Evolutionary conservation across 2,329 filamentous ascomycete species (phyloP).

Genomic region (Fusarium gaditjirri): DNA sequence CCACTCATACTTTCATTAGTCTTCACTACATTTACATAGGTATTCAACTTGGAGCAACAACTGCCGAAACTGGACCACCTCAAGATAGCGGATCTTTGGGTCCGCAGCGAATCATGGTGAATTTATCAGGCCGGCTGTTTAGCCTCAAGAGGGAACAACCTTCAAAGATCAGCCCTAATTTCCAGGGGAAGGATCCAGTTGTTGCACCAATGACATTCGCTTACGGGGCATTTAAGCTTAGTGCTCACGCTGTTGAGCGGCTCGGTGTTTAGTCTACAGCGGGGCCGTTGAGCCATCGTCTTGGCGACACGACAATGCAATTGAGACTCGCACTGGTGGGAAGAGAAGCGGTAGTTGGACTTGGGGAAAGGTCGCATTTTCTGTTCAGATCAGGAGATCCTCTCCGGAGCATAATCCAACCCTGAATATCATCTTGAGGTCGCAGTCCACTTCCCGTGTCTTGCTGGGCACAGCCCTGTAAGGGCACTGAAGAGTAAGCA

Average conservation of each 20-base stretch:
- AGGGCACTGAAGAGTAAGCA: not conserved
- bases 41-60: not conserved
- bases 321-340: not conserved
- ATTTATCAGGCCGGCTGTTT: not conserved
- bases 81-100: not conserved
- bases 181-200: slow-evolving; percentile 1
- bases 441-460: not conserved
- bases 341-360: not conserved
- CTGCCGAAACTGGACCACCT: not conserved
- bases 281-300: not conserved
- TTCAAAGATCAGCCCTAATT: slow-evolving; percentile 1
- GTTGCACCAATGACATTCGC: not conserved
- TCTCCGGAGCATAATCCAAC: not conserved
- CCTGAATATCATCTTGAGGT: not conserved
- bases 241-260: not conserved
- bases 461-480: not conserved
- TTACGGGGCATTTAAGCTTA: not conserved
- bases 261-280: not conserved
- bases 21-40: not conserved
- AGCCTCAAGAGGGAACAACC: not conserved
- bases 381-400: not conserved
- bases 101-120: not conserved
- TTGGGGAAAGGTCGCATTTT: not conserved
- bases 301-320: not conserved
- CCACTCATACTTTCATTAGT: not conserved